phyloP scores from a whole-genome alignment of 1,284 basidiomycete species.

The Tylopilus sp. region DNA sequence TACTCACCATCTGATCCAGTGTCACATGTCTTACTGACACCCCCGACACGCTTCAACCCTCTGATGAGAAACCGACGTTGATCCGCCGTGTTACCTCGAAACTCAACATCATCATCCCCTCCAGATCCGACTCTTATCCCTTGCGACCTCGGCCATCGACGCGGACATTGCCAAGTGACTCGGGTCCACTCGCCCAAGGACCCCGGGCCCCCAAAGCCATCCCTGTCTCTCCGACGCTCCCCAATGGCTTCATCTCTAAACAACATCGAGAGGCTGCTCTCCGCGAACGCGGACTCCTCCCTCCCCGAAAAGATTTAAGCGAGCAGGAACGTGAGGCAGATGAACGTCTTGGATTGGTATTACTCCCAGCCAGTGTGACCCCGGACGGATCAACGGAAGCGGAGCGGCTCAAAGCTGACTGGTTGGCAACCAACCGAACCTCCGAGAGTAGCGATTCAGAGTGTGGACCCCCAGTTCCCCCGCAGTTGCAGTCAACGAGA shows the following conservation, averaged over 20 bases:
- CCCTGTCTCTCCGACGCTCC: constrained; percentile 17
- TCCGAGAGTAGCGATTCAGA: constrained; percentile 20
- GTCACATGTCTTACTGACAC: neutral
- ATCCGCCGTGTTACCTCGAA: constrained; percentile 33
- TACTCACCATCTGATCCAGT: constrained; percentile 13
- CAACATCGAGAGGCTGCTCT: constrained; percentile 46
- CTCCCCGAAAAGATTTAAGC: constrained; percentile 46
- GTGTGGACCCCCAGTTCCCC: neutral
- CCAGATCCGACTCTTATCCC: neutral
- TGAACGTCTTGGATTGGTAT: constrained; percentile 32
- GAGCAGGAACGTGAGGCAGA: constrained; percentile 47
- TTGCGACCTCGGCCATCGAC: constrained; percentile 15
- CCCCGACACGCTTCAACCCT: neutral
- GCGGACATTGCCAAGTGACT: constrained; percentile 10
- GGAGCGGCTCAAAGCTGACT: constrained; percentile 45
- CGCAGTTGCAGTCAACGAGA: neutral
- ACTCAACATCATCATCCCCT: constrained; percentile 23
- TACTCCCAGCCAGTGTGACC: constrained; percentile 11
- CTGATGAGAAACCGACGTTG: constrained; percentile 15
- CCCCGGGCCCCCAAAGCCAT: constrained; percentile 7
- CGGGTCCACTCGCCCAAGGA: neutral
- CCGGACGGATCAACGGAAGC: constrained; percentile 38
- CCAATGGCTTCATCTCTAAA: constrained; percentile 25
- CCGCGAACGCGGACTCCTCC: constrained; percentile 50
- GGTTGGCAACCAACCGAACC: constrained; percentile 41